Base-by-base conservation (phyloP, 192 early-diverging fungal species). In the Backusella circina region DNA sequence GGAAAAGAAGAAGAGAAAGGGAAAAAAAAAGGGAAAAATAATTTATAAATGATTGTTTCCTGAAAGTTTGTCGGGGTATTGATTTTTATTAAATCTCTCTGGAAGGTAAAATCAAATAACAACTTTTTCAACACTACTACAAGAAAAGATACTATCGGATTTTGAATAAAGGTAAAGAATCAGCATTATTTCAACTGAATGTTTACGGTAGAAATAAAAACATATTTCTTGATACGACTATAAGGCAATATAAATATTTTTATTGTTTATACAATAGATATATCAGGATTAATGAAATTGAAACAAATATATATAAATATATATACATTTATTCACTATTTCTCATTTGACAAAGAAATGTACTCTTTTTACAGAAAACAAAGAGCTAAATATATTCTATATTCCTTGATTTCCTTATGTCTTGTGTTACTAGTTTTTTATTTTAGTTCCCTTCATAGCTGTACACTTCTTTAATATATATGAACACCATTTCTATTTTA, bases 61-160 rank as follows among this genome's bases (percentile, higher is more conserved):
- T 57, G 54, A 57, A 57, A 26, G 54, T 57, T 57, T 26, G 54
- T 57, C 54, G 54, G 54, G 51, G 54, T 57, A 57, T 57, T 57
- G 54, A 57, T 57, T 57, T 57, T 61, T 61, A 61, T 61, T 61
- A 13, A 12, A 41, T 41, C 39, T 16, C 23, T 61, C 54, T 61
- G 10, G 54, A 61, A 61, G 54, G 51, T 57, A 18, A 61, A 61
- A 61, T 61, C 44, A 44, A 44, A 44, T 44, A 44, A 15, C 41
- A 35, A 61, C 54, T 61, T 61, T 57, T 57, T 57, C 51, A 51
- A 51, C 5, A 28, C 10, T 28, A 12, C 21, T 51, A n/a, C n/a
- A 21, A 5, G 21, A 51, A 51, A 61, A 8, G 51, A 9, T n/a
- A n/a, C 21, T 54, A 54, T 61, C 54, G 23, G 54, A 61, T 61